Evolutionary conservation across 164 flowering plant genomes (phyloP).

Genomic region (Warburgia ugandensis): DNA sequence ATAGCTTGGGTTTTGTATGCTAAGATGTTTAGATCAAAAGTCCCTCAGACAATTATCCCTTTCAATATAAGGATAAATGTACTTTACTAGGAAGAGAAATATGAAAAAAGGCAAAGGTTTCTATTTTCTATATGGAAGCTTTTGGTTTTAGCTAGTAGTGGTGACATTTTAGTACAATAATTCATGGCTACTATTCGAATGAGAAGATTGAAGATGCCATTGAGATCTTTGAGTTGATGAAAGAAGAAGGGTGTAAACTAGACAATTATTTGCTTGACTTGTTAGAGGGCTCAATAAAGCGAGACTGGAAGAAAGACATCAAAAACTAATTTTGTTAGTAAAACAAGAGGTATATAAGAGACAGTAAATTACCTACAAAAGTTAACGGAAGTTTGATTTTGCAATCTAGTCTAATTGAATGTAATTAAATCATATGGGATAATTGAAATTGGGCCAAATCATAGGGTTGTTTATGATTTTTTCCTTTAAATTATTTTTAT

Average conservation of each 20-base stretch:
- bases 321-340: no score
- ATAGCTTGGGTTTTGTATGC: conserved; percentile 72
- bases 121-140: conserved; percentile 50
- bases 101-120: conserved; percentile 70
- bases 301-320: no score
- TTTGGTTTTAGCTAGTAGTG: conserved; percentile 54
- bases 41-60: conserved; percentile 44
- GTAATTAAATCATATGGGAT: no score
- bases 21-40: conserved; percentile 72
- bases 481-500: no score
- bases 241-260: conserved; percentile 40
- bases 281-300: conserved; percentile 58
- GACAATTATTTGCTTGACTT: conserved; percentile 55
- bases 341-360: no score
- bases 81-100: conserved; percentile 76
- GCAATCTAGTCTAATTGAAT: no score
- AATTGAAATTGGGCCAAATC: no score
- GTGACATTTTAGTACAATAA: conserved; percentile 70
- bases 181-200: conserved; percentile 50
- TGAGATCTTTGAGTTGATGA: conserved; percentile 43
- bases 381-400: no score
- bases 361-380: no score
- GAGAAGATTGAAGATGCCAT: conserved; percentile 47
- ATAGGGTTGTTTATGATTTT: no score
- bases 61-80: conserved; percentile 80